These are phyloP conservation scores for Canariomyces notabilis DNA, from an alignment of 2,329 filamentous ascomycete species.

Conservation along the genomic window DNA sequence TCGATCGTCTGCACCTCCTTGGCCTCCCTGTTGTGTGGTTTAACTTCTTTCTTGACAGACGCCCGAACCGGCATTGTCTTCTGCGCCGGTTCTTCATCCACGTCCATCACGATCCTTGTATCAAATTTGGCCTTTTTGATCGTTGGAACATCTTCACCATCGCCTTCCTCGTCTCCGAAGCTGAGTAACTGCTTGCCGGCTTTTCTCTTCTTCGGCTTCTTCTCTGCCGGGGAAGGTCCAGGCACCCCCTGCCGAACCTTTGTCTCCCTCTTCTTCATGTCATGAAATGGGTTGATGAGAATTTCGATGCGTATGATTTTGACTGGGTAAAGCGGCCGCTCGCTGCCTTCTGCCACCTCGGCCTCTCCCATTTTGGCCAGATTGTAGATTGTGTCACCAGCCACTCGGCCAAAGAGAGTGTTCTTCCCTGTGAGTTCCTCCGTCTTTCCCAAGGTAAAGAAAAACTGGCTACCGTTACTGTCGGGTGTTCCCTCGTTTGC, in stretches of 20 bases:
- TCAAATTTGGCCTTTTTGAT: conserved; percentile 77
- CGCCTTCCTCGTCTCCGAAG: conserved; percentile 68
- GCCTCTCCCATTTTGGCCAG: conserved; percentile 87
- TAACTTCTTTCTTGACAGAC: conserved; percentile 24
- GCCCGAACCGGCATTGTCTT: conserved; percentile 28
- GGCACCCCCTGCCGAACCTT: conserved; percentile 47
- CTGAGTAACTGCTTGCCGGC: conserved; percentile 71
- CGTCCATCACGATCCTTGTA: conserved; percentile 63
- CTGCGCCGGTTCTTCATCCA: conserved; percentile 38
- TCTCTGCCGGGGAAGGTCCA: conserved; percentile 39
- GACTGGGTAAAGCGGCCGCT: conserved; percentile 80
- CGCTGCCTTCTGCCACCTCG: conserved; percentile 72
- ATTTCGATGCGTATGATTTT: conserved; percentile 72
- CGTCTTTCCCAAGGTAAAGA: conserved; percentile 82
- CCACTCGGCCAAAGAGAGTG: conserved; percentile 87
- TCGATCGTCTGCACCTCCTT: conserved; percentile 7
- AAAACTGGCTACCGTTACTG: conserved; percentile 94
- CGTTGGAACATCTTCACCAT: conserved; percentile 51
- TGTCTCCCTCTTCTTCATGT: conserved; percentile 67
- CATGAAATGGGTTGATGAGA: conserved; percentile 74
- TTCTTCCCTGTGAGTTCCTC: conserved; percentile 85
- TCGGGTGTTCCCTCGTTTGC: conserved; percentile 75
- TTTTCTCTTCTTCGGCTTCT: conserved; percentile 66
- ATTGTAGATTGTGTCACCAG: conserved; percentile 94
- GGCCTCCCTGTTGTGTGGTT: conserved; percentile 6